These are phyloP conservation scores for Botrytis deweyae DNA, from an alignment of 2,329 filamentous ascomycete genomes.

Conservation along the genomic window DNA sequence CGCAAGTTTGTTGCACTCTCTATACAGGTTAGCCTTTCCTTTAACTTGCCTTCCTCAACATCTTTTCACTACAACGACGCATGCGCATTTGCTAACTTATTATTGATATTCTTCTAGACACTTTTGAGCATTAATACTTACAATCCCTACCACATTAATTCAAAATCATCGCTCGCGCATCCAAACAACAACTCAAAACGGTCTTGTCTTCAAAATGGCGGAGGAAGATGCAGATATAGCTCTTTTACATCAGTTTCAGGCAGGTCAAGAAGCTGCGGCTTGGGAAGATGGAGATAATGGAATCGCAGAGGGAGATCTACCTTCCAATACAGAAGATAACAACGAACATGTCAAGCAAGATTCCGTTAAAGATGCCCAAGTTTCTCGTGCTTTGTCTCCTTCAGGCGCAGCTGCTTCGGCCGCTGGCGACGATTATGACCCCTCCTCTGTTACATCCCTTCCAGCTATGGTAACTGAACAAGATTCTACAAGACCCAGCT, in stretches of 20 bases:
- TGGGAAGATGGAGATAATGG: constrained; percentile 37
- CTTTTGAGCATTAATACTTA: neutral
- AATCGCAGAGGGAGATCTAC: constrained; percentile 35
- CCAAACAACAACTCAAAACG: constrained; percentile 5
- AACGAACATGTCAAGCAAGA: constrained; percentile 41
- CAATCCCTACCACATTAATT: neutral
- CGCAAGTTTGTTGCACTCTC: constrained; percentile 2
- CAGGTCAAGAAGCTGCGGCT: constrained; percentile 37
- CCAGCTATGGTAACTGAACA: constrained; percentile 35
- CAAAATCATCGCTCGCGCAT: neutral
- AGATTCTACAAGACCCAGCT: constrained; percentile 38
- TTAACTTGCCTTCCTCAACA: neutral
- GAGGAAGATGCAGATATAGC: constrained; percentile 42
- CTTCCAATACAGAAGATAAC: constrained; percentile 41
- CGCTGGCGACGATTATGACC: constrained; percentile 39
- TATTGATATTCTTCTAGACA: neutral
- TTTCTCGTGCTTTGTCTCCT: constrained; percentile 41
- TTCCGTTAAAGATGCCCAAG: constrained; percentile 41
- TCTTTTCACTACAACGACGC: neutral
- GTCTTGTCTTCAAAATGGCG: constrained; percentile 34
- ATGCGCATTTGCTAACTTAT: neutral
- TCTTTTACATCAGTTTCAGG: constrained; percentile 41
- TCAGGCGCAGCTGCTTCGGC: constrained; percentile 36
- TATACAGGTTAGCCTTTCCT: neutral
- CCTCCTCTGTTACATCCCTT: constrained; percentile 37